Evolutionary conservation across 768 basidiomycete species (phyloP), one percentile per base, ranked within the genome.

Genomic region (Termitomyces sp.): DNA sequence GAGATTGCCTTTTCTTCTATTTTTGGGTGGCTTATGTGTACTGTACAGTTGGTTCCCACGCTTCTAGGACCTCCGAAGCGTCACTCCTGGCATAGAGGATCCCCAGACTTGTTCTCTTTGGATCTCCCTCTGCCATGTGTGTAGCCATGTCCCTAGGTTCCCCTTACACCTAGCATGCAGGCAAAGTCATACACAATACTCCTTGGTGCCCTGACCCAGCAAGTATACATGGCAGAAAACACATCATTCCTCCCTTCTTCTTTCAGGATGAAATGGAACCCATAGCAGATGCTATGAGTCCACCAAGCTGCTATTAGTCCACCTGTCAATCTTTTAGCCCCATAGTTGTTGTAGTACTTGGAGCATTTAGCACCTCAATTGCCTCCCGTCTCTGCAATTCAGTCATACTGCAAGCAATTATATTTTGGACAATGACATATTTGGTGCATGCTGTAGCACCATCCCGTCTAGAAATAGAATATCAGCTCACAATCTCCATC

Each of bases 231-330:
- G 0, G 75, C 73, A 3, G 69, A 72, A 51, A 76, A 76, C 0
- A 74, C 70, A 59, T 75, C 70, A 52, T 76, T 73, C 1, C 68
- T 42, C 3, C 73, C 73, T 56, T 75, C 73, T 1, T 61, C 66
- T 11, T 57, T 42, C 0, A 70, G 73, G 20, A 74, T 76, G 54
- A 64, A 67, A 29, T 72, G 68, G 49, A 72, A 73, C 1, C 72
- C 68, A 56, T 70, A 70, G 41, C 64, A 61, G 2, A 70, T 61
- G 47, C 63, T 65, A 54, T 72, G 70, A 0, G 68, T 68, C 42
- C 69, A 72, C 69, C 69, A 73, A 6, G 56, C 56, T 9, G 60
- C 63, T 64, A 68, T 68, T 3, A 70, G 64, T 2, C 70, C 68
- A 11, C 70, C 69, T 0, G 66, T 69, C 1, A 68, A 59, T 0